Percentiles rank a stretch among this genome's conserved stretches.
Conservation (phyloP, 202 grass and related monocot genomes). For the Brachypodium distachyon region DNA sequence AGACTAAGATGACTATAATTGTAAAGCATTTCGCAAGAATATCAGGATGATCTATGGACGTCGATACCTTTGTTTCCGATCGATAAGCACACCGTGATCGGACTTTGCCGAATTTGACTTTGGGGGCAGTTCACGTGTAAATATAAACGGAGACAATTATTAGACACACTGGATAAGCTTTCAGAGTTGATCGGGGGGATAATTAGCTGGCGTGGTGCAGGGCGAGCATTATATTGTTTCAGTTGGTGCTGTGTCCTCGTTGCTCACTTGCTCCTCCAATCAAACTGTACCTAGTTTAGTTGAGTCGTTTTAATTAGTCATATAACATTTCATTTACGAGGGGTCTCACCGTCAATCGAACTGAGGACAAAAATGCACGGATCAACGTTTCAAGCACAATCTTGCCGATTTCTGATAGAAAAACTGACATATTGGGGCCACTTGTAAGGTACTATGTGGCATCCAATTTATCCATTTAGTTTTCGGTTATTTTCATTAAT, state of each 20-base stretch:
- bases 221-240: no score
- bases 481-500: no score
- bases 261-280: neutral
- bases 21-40: no score
- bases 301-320: neutral
- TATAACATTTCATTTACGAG: neutral
- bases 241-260: neutral
- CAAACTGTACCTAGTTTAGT: neutral
- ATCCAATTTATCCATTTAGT: no score
- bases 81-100: neutral
- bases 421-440: no score
- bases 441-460: no score
- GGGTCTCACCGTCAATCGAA: neutral
- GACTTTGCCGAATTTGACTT: slow-evolving; percentile 8
- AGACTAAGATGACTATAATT: no score
- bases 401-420: no score
- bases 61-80: neutral
- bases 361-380: no score
- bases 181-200: neutral
- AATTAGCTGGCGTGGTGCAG: neutral
- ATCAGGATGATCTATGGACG: neutral
- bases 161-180: slow-evolving; percentile 20
- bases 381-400: no score
- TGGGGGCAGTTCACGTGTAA: neutral
- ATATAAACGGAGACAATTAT: neutral